Evolutionary conservation across 1,284 basidiomycete genomes (phyloP), one percentile per base, ranked within the genome.

Genomic region (Lignosus rhinocerotis): DNA sequence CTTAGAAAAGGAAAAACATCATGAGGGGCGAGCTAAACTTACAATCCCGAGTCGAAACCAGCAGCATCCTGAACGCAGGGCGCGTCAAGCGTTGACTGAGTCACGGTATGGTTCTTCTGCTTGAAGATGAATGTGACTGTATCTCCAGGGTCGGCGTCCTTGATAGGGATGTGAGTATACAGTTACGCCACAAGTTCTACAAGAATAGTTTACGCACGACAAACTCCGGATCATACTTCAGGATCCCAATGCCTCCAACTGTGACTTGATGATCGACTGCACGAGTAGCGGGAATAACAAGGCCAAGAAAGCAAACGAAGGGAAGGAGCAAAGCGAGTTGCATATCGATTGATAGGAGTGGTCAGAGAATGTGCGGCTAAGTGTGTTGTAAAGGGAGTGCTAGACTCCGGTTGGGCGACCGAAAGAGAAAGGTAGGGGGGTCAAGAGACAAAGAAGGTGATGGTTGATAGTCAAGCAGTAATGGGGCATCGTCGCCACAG

Each of bases 71-170:
- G 70, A 0, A 70, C 58, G 63, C 86, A 88, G 1, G 86, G 86
- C 10, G 68, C 71, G 1, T 72, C 72, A 25, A 87, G 76, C 2
- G 81, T 76, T 2, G 84, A 86, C 61, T 86, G 85, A 0, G 85
- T 85, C 21, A 77, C 80, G 7, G 85, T 86, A 66, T 88, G 86
- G 68, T 87, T 87, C 69, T 85, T 81, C 69, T 83, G 81, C 66
- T 76, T 68, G 74, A 86, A 86, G 16, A 70, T 75, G 67, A 86
- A 86, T 31, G 72, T 59, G n/a, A 86, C 72, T 6, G 69, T 65
- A 60, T 86, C 84, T 14, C 83, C 83, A 17, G 66, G 39, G 36
- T 70, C 70, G 4, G 83, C 83, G 58, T 68, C 79, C 81, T 84
- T 54, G 3, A 41, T 17, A 17, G 2, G 12, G 8, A 51, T 21